phyloP scores from a whole-genome alignment of 2,329 filamentous ascomycete species.

The Camillea tinctor region DNA sequence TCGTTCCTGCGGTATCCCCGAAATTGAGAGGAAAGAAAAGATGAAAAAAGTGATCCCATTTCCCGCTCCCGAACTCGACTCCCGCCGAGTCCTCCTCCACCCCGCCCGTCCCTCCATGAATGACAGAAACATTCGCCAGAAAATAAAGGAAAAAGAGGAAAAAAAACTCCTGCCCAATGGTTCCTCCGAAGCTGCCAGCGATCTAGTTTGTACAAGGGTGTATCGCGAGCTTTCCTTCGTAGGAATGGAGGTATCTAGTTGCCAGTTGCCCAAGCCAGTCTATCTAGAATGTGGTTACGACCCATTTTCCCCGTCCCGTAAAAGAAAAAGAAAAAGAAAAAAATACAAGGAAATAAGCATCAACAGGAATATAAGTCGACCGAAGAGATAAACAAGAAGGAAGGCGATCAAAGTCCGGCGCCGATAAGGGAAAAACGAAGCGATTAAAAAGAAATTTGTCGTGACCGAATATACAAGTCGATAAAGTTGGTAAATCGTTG shows the following conservation, averaged over 20 bases:
- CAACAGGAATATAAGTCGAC: constrained; percentile 2
- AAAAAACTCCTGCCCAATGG: constrained; percentile 7
- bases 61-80: background rate
- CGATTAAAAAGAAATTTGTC: constrained; percentile 24
- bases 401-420: constrained; percentile 11
- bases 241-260: background rate
- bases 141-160: background rate
- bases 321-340: constrained; percentile 5
- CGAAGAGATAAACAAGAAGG: background rate
- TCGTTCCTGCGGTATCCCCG: background rate
- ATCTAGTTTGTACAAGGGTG: constrained; percentile 22
- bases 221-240: constrained; percentile 11
- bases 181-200: background rate
- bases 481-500: constrained; percentile 2
- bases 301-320: constrained; percentile 13
- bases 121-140: background rate
- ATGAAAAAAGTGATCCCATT: background rate
- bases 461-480: constrained; percentile 16
- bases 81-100: background rate
- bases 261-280: constrained; percentile 24
- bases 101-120: background rate
- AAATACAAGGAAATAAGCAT: constrained; percentile 8
- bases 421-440: constrained; percentile 14
- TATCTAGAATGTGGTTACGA: constrained; percentile 16
- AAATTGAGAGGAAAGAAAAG: background rate